Evolutionary conservation across 306 rosid genomes (phyloP).

Genomic region (Vachellia pachyceras): DNA sequence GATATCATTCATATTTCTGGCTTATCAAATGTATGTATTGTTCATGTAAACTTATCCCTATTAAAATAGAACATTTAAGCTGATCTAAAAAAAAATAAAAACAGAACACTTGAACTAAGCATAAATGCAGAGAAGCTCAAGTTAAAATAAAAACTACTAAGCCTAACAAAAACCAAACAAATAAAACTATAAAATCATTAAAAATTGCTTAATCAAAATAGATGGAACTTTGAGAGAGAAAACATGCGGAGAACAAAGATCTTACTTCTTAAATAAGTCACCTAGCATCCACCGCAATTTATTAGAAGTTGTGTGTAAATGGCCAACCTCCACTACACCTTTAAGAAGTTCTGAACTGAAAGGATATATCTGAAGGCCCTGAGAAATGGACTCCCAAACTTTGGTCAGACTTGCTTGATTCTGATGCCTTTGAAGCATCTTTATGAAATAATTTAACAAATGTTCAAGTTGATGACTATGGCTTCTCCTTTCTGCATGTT

Average conservation of each 20-base stretch:
- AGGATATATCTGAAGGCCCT: slow-evolving; percentile 86
- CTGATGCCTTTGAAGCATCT: slow-evolving; percentile 76
- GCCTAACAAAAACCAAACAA: background rate
- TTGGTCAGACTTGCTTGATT: slow-evolving; percentile 59
- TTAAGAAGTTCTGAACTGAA: slow-evolving; percentile 75
- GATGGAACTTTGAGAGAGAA: background rate
- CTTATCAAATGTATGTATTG: background rate
- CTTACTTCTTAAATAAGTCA: slow-evolving; percentile 79
- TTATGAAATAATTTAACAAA: slow-evolving; percentile 78
- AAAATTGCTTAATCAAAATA: background rate
- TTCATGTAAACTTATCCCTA: background rate
- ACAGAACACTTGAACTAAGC: background rate
- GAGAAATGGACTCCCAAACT: slow-evolving; percentile 75
- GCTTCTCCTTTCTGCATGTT: slow-evolving; percentile 81
- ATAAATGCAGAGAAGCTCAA: background rate
- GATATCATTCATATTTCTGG: background rate
- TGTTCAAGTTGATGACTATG: slow-evolving; percentile 76
- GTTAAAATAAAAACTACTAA: background rate
- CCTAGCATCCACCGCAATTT: slow-evolving; percentile 81
- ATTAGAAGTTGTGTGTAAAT: slow-evolving; percentile 73
- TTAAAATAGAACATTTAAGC: background rate
- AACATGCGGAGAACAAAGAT: slow-evolving; percentile 18
- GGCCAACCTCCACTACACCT: slow-evolving; percentile 71
- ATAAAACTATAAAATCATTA: background rate
- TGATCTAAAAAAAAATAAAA: background rate